A percentile compares a stretch with the other conserved stretches of the same genome.
phyloP scores from a whole-genome alignment of 2,329 filamentous ascomycete genomes.

The Pestalotiopsis sp. region DNA sequence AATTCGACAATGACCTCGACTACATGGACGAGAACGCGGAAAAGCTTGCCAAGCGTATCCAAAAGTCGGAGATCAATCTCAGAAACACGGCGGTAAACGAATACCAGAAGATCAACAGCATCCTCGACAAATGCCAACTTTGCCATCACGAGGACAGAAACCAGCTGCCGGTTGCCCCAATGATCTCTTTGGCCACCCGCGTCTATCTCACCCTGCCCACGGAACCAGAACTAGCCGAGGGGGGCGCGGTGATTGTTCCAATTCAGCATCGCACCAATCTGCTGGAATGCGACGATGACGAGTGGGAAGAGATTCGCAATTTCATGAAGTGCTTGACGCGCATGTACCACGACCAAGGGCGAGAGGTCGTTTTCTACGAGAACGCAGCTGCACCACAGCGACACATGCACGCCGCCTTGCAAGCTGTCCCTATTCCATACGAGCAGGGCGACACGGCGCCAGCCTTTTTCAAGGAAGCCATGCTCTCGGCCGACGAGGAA shows the following conservation, averaged over 20 bases:
- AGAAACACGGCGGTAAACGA: conserved; percentile 86
- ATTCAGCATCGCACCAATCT: conserved; percentile 86
- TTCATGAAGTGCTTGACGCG: conserved; percentile 97
- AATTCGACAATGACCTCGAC: conserved; percentile 90
- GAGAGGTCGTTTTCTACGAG: conserved; percentile 95
- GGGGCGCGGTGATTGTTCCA: conserved; percentile 86
- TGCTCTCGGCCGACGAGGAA: conserved; percentile 84
- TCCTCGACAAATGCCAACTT: conserved; percentile 84
- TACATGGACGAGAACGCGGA: conserved; percentile 97
- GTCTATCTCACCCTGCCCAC: conserved; percentile 88
- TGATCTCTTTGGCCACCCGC: conserved; percentile 83
- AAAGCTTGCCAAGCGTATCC: conserved; percentile 83
- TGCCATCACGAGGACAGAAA: conserved; percentile 87
- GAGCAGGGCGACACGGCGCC: conserved; percentile 89
- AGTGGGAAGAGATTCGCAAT: conserved; percentile 98
- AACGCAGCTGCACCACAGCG: conserved; percentile 84
- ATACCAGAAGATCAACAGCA: conserved; percentile 85
- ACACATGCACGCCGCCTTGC: conserved; percentile 82
- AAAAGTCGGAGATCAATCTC: conserved; percentile 85
- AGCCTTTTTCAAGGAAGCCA: conserved; percentile 94
- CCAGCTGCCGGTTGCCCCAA: conserved; percentile 76
- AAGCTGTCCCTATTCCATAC: conserved; percentile 85
- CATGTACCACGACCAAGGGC: conserved; percentile 92
- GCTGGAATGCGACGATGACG: conserved; percentile 97
- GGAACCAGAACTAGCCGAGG: conserved; percentile 82